Evolutionary conservation across 139 green algal species (phyloP).

Genomic region (Chlamydomonas sp.): DNA sequence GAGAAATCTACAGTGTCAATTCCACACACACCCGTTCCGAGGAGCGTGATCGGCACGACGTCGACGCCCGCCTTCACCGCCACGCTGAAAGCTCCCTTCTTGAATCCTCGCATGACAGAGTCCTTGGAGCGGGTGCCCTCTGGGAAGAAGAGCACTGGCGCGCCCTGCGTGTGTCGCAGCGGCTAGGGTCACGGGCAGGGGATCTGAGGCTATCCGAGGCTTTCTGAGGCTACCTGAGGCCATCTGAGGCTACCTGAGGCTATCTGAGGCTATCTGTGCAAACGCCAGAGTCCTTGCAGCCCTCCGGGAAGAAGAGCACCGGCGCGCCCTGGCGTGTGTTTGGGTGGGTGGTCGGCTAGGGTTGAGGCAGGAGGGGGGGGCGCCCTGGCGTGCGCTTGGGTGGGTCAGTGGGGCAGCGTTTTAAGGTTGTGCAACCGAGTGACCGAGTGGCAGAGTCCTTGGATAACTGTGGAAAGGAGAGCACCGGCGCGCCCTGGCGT

Average conservation of each 20-base stretch:
- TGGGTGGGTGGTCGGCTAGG: background rate
- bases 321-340: conserved; percentile 37
- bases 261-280: no score
- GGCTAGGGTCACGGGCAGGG: no score
- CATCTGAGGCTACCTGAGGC: no score
- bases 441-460: no score
- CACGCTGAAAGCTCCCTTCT: conserved; percentile 93
- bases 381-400: background rate
- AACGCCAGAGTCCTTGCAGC: no score
- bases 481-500: conserved; percentile 53
- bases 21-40: conserved; percentile 56
- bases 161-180: conserved; percentile 45
- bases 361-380: background rate
- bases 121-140: conserved; percentile 40
- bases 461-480: conserved; percentile 97
- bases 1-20: no score
- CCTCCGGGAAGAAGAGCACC: conserved; percentile 90
- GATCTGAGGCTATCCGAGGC: no score
- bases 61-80: conserved; percentile 80
- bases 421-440: conserved; percentile 41
- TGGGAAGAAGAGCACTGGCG: conserved; percentile 44
- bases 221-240: no score
- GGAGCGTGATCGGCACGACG: conserved; percentile 84
- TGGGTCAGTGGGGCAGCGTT: no score
- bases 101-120: conserved; percentile 69